These are phyloP conservation scores for Beauveria bassiana DNA, from an alignment of 2,329 filamentous ascomycete genomes.

Conservation along the genomic window DNA sequence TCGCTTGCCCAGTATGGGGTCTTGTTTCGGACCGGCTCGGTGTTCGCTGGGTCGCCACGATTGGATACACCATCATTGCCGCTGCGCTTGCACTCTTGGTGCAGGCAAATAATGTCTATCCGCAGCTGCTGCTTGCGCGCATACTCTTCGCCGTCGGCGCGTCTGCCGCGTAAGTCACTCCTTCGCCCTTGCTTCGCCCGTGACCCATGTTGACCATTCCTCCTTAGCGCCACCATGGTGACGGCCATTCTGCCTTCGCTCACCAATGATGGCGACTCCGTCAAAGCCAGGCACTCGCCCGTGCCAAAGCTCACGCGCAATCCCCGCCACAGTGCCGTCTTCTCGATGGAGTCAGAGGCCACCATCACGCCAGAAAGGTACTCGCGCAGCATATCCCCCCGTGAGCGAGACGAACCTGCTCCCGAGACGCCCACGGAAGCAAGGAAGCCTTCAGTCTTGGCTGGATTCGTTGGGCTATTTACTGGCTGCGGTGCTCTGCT, in stretches of 20 bases:
- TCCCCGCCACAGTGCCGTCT: constrained; percentile 50
- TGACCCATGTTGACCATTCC: not conserved
- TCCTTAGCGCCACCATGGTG: constrained; percentile 75
- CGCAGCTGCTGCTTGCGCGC: constrained; percentile 75
- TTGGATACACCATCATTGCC: constrained; percentile 78
- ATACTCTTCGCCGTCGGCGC: constrained; percentile 86
- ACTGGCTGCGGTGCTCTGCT: constrained; percentile 88
- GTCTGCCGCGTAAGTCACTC: constrained; percentile 62
- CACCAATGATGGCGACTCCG: constrained; percentile 41
- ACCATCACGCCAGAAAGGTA: constrained; percentile 66
- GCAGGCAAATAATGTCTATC: constrained; percentile 80
- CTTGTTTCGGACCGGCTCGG: constrained; percentile 69
- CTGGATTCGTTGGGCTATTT: constrained; percentile 85
- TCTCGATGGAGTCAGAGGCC: constrained; percentile 64
- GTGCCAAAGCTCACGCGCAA: constrained; percentile 30
- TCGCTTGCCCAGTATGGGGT: constrained; percentile 76
- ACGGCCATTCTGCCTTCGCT: constrained; percentile 80
- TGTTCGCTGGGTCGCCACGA: constrained; percentile 62
- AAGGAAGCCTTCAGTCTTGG: constrained; percentile 54
- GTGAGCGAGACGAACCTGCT: constrained; percentile 18
- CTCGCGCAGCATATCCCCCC: constrained; percentile 28
- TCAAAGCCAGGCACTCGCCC: constrained; percentile 19
- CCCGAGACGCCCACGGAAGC: constrained; percentile 18
- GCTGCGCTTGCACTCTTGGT: constrained; percentile 72
- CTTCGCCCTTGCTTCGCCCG: constrained; percentile 4